These are phyloP conservation scores for Gossypium herbaceum DNA, from an alignment of 345 rosid species.

Conservation along the genomic window DNA sequence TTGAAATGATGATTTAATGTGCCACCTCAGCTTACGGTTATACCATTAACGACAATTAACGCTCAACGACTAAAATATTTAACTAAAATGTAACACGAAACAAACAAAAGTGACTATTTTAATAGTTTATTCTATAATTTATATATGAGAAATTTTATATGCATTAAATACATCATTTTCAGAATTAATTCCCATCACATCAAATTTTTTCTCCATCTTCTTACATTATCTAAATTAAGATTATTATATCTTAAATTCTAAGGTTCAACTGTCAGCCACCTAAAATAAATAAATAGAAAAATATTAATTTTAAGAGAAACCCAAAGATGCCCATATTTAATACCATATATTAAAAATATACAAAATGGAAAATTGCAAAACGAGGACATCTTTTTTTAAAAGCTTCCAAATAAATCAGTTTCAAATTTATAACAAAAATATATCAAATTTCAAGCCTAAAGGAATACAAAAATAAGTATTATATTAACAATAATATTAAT, in stretches of 20 bases:
- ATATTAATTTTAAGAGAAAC: not conserved
- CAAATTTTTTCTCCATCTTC: not conserved
- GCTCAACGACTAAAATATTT: too few relatives aligned
- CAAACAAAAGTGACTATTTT: too few relatives aligned
- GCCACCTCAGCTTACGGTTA: rapidly evolving
- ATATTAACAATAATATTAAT: too few relatives aligned
- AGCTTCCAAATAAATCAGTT: not conserved
- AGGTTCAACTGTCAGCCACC: not conserved
- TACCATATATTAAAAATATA: not conserved
- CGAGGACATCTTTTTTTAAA: not conserved
- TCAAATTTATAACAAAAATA: not conserved
- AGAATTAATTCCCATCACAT: not conserved
- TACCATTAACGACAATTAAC: too few relatives aligned
- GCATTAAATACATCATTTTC: not conserved
- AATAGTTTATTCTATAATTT: rapidly evolving
- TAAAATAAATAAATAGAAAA: not conserved
- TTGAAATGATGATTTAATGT: too few relatives aligned
- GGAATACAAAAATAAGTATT: too few relatives aligned
- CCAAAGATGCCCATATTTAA: not conserved
- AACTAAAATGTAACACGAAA: rapidly evolving
- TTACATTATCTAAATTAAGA: not conserved
- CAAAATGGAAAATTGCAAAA: not conserved
- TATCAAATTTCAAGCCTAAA: too few relatives aligned
- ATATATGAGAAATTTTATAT: too few relatives aligned
- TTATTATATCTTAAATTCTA: not conserved